phyloP scores from a whole-genome alignment of 1,284 basidiomycete genomes.

The Athelia sp. region DNA sequence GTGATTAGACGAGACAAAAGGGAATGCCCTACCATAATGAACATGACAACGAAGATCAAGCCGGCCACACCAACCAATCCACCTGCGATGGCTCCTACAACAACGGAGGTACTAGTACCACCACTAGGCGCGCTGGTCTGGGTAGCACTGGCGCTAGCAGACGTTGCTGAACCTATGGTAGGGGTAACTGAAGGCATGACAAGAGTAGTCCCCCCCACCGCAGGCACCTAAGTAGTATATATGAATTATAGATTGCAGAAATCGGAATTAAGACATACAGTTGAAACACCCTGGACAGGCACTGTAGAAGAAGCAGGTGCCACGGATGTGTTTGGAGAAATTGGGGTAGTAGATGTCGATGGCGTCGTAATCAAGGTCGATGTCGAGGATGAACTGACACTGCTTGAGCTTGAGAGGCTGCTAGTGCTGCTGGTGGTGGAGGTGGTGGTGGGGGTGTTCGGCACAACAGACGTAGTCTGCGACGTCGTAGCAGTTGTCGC shows the following conservation, averaged over 20 bases:
- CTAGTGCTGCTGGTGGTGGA: background rate
- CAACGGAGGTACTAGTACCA: background rate
- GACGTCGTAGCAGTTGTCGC: too few species aligned
- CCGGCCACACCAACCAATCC: conserved; percentile 48
- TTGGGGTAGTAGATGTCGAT: background rate
- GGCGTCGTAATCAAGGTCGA: too few species aligned
- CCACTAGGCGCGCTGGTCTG: background rate
- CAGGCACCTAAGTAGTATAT: background rate
- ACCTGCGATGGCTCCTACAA: conserved; percentile 32
- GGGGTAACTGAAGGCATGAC: background rate
- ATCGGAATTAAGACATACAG: background rate
- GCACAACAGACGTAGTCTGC: background rate
- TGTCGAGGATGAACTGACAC: too few species aligned
- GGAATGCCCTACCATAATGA: too few species aligned
- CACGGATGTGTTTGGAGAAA: background rate
- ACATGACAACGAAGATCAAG: conserved; percentile 43
- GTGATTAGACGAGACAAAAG: too few species aligned
- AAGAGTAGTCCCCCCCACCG: background rate
- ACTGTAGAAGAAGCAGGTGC: background rate
- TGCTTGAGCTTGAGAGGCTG: background rate
- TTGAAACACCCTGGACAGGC: background rate
- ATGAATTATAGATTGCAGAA: background rate
- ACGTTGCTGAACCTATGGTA: background rate
- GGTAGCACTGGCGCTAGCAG: background rate
- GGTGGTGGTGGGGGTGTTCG: background rate